Evolutionary conservation across 331 rosid genomes (phyloP).

Genomic region (Rhamnella rubrinervis): DNA sequence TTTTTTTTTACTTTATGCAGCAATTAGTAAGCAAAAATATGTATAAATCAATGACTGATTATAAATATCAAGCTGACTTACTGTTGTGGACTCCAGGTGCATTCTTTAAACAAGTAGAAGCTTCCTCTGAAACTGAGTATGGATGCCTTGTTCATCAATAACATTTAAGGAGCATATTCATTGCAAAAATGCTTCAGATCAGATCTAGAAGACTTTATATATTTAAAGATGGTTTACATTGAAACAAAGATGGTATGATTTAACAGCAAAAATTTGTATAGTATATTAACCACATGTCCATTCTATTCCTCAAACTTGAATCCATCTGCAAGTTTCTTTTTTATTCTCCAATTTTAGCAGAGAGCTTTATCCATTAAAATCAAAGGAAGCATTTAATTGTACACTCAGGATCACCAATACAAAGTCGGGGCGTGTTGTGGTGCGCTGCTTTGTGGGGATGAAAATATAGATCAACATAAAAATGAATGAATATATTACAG

Average conservation of each 20-base stretch:
- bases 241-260: background rate
- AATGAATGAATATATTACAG: constrained; percentile 17
- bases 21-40: constrained; percentile 5
- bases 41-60: background rate
- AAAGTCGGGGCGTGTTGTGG: constrained; percentile 36
- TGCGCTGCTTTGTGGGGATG: constrained; percentile 1
- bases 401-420: constrained; percentile 23
- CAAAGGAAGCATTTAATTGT: constrained; percentile 31
- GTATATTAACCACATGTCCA: constrained; percentile 17
- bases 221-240: background rate
- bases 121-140: background rate
- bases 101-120: too few relatives aligned
- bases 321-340: background rate
- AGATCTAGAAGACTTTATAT: too few relatives aligned
- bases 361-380: constrained; percentile 45
- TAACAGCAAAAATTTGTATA: constrained; percentile 9
- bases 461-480: constrained; percentile 22
- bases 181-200: too few relatives aligned
- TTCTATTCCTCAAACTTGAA: constrained; percentile 18
- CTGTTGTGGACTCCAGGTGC: too few relatives aligned
- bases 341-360: constrained; percentile 29
- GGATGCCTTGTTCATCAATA: too few relatives aligned
- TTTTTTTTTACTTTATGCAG: background rate
- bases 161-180: too few relatives aligned
- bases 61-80: constrained; percentile 6